A percentile compares a stretch with the other conserved stretches of the same genome.
These are phyloP conservation scores for Candida sp. DNA, from an alignment of 1,139 yeast genomes.

Conservation along the genomic window DNA sequence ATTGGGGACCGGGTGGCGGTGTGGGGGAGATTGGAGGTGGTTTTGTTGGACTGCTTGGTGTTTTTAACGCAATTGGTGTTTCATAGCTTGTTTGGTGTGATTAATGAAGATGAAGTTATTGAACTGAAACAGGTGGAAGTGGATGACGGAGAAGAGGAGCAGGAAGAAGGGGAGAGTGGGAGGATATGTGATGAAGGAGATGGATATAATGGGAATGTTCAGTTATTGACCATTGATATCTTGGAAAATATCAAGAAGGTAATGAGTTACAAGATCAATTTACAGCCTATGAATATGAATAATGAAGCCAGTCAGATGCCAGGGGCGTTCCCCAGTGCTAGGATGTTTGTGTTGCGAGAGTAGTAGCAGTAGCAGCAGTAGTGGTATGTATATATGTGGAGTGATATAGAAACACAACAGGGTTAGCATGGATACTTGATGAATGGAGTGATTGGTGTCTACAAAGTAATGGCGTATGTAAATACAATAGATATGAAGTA, in stretches of 20 bases:
- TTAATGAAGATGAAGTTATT: constrained; percentile 35
- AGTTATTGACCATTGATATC: constrained; percentile 32
- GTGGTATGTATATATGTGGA: neutral
- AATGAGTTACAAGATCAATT: constrained; percentile 19
- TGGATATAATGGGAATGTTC: constrained; percentile 47
- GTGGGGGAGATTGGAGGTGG: constrained; percentile 25
- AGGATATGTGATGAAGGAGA: constrained; percentile 29
- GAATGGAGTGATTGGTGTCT: too few relatives aligned
- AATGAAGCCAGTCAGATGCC: constrained; percentile 6
- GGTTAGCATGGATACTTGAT: neutral
- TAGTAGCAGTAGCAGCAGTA: neutral
- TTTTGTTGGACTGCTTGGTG: constrained; percentile 30
- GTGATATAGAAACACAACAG: neutral
- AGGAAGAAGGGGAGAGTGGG: constrained; percentile 11
- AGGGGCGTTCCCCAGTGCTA: constrained; percentile 15
- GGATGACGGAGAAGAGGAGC: constrained; percentile 2
- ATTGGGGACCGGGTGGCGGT: constrained; percentile 47
- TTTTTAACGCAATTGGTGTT: constrained; percentile 32
- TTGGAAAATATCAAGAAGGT: constrained; percentile 24
- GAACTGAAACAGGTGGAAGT: constrained; percentile 7
- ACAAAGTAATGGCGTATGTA: too few relatives aligned
- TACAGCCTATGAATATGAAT: constrained; percentile 10
- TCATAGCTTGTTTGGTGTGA: constrained; percentile 36
- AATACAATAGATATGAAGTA: too few relatives aligned
- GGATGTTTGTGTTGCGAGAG: constrained; percentile 14